Base-by-base conservation (phyloP, 179 eudicot genomes). In the Gypsophila paniculata region DNA sequence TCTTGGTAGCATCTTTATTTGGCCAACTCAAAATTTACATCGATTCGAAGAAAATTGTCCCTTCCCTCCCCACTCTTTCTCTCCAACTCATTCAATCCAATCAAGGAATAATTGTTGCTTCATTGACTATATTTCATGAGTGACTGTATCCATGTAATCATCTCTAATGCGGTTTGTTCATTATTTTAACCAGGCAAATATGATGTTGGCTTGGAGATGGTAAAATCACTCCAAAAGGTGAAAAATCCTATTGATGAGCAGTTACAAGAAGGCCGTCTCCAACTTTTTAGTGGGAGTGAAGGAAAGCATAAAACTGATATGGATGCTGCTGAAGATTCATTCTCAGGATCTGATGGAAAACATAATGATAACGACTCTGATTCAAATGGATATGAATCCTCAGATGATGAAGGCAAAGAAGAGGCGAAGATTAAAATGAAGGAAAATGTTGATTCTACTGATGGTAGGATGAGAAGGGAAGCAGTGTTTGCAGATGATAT, bases 391-490 rank as follows among this genome's bases (percentile, higher is more conserved):
- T 62, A 66, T 39, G 88, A 82, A 34, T 61, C 78, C 62, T 81
- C 82, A 34, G 87, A 83, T 70, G 86, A 78, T 71, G 84, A 77
- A 72, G 74, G 14, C 36, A 72, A 78, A 55, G 77, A 51, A 58
- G 61, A 67, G 51, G 69, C 34, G 19, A 48, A 38, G 58, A 69
- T 61, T 17, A 68, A 74, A 49, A 71, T 82, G 0, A 73, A 73
- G 78, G 95, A 91, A 75, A 82, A 82, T 61, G 59, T 82, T 69
- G 97, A 91, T 72, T 74, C 84, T 67, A 71, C 52, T 82, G 85
- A 83, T 72, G 97, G 94, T 76, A 91, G 99, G 80, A 74, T 79
- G 74, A 86, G 97, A 81, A 85, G 97, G 81, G 87, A 86, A 78
- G 94, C 91, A 44, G 72, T 84, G 49, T 88, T 88, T 78, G 86